phyloP scores from a whole-genome alignment of 2,329 filamentous ascomycete genomes.

The Penicillium freii region DNA sequence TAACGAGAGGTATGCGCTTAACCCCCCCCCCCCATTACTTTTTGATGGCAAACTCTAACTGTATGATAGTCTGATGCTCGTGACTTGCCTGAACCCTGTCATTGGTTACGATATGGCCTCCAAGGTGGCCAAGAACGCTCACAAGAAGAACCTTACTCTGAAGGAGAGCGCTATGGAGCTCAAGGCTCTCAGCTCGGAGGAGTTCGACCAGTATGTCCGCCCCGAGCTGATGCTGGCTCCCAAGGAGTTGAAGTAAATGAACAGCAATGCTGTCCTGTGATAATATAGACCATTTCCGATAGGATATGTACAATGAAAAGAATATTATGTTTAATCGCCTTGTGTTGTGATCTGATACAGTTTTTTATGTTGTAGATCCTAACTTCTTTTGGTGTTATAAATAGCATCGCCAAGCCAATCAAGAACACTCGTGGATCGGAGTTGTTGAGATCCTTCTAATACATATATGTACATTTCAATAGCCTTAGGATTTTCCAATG shows the following conservation, averaged over 20 bases:
- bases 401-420: slow-evolving; percentile 9
- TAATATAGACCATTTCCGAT: slow-evolving; percentile 20
- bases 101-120: slow-evolving; percentile 97
- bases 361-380: neutral
- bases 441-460: neutral
- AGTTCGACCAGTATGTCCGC: slow-evolving; percentile 85
- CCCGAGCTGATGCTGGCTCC: slow-evolving; percentile 95
- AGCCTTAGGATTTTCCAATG: neutral
- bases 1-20: slow-evolving; percentile 76
- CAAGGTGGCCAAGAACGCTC: slow-evolving; percentile 97
- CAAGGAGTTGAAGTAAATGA: slow-evolving; percentile 59
- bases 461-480: neutral
- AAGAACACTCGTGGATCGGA: neutral
- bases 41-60: slow-evolving; percentile 21
- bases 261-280: slow-evolving; percentile 14
- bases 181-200: slow-evolving; percentile 79
- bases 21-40: slow-evolving; percentile 1
- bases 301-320: slow-evolving; percentile 25
- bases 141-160: slow-evolving; percentile 94
- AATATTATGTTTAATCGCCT: slow-evolving; percentile 11
- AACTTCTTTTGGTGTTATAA: slow-evolving; percentile 6
- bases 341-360: neutral
- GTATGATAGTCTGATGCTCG: slow-evolving; percentile 78
- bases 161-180: slow-evolving; percentile 94
- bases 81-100: slow-evolving; percentile 95